phyloP scores from a whole-genome alignment of 371 early-diverging fungal species.

The Nematocida ausubeli region DNA sequence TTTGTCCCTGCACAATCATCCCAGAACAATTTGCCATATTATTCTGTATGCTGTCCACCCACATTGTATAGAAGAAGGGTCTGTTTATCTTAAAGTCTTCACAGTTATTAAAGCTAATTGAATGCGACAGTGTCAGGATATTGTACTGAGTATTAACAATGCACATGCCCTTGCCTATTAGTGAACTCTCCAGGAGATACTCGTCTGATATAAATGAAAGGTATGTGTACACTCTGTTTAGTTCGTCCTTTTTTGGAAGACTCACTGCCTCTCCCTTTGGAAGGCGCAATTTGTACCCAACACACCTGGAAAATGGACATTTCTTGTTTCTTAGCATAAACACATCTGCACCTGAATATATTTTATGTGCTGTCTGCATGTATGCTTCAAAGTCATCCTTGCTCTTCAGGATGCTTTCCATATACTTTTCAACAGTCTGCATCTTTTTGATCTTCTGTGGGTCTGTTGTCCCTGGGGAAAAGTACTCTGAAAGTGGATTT shows the following conservation, averaged over 20 bases:
- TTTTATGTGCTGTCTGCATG: background rate
- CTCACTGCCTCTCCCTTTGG: no score
- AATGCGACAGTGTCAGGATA: conserved; percentile 29
- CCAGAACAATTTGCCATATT: conserved; percentile 45
- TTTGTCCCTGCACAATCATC: conserved; percentile 24
- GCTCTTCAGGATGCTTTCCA: background rate
- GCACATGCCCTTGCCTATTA: background rate
- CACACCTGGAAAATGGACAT: background rate
- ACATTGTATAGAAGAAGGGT: conserved; percentile 35
- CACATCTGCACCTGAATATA: background rate
- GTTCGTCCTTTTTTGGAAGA: background rate
- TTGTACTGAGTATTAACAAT: conserved; percentile 8
- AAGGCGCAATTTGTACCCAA: conserved; percentile 5
- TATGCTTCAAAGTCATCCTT: background rate
- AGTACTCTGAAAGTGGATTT: background rate
- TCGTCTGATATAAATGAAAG: conserved; percentile 43
- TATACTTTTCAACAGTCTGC: background rate
- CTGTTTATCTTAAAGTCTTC: background rate
- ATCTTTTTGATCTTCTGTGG: background rate
- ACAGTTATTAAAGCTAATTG: conserved; percentile 17
- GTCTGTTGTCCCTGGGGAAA: background rate
- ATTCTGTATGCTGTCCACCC: conserved; percentile 16
- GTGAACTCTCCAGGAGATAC: conserved; percentile 39
- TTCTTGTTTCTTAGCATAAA: background rate
- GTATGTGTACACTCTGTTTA: background rate